These are phyloP conservation scores for Peronospora belbahrii DNA, from an alignment of 352 stramenopile species.

Conservation along the genomic window DNA sequence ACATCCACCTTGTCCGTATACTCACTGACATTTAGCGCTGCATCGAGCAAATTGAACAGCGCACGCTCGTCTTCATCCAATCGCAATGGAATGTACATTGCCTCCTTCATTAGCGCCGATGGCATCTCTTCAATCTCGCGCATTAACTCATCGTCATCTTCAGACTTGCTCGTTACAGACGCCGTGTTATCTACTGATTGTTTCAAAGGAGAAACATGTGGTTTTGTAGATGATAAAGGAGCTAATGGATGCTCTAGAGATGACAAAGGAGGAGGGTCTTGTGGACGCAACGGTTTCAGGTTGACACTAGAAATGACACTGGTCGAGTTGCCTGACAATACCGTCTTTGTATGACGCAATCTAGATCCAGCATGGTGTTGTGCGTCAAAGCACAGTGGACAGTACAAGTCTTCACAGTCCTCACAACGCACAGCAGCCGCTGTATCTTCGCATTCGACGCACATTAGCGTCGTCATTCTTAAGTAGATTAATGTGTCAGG, in stretches of 20 bases:
- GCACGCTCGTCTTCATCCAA: constrained; percentile 57
- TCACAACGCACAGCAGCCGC: constrained; percentile 55
- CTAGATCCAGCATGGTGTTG: constrained; percentile 63
- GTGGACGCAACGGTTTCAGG: neutral
- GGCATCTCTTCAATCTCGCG: constrained; percentile 24
- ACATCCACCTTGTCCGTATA: constrained; percentile 93
- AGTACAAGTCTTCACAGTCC: constrained; percentile 69
- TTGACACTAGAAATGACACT: neutral
- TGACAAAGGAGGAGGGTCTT: neutral
- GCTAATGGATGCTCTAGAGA: neutral
- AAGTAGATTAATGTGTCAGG: neutral
- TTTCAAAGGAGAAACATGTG: constrained; percentile 7
- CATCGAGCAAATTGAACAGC: constrained; percentile 73
- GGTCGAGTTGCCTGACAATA: constrained; percentile 12
- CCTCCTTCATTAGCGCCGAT: constrained; percentile 27
- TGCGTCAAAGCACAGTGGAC: constrained; percentile 61
- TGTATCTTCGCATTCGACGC: constrained; percentile 82
- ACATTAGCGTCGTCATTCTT: constrained; percentile 37
- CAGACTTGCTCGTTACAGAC: constrained; percentile 23
- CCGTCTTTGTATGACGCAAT: constrained; percentile 32
- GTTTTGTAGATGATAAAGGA: neutral
- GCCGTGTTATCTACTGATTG: neutral
- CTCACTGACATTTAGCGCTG: constrained; percentile 78
- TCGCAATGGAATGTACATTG: constrained; percentile 58
- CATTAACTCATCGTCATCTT: constrained; percentile 31